Evolutionary conservation across 768 basidiomycete species (phyloP), one percentile per base, ranked within the genome.

Genomic region (Mycena rosella): DNA sequence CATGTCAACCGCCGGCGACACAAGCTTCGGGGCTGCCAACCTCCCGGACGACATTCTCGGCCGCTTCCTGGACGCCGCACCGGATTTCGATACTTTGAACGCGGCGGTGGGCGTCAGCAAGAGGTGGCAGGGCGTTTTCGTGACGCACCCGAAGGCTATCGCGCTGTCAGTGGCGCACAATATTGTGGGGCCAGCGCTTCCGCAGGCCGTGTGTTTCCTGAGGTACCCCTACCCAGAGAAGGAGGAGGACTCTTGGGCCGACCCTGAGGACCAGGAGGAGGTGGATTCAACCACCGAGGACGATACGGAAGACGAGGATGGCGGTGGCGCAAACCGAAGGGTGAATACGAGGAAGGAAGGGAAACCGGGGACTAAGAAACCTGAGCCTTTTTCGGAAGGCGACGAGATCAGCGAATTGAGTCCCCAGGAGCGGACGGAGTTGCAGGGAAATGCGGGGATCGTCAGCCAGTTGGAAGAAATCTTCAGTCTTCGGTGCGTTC

Each of bases 221-320:
- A 49, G 68, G 63, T 70, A 66, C 56, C 69, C 69, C 34, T 70
- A 70, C 22, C 69, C 69, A 0, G 56, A 66, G 44, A 70, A 70
- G 69, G 53, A 38, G 27, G 45, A n/a, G 51, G 67, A 60, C 54
- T 22, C 53, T 11, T 66, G 65, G 69, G 65, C 32, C 17, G n/a
- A 20, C 3, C n/a, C 20, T 20, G 63, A 45, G 6, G 48, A 64
- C 2, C 49, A 53, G 29, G 58, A 60, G n/a, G n/a, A n/a, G n/a
- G n/a, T n/a, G n/a, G n/a, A n/a, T n/a, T n/a, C n/a, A n/a, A n/a
- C n/a, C n/a, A n/a, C n/a, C n/a, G n/a, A n/a, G n/a, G n/a, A n/a
- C n/a, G n/a, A n/a, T n/a, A n/a, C n/a, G n/a, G n/a, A 49, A 2
- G 68, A 60, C 27, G 51, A 34, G 9, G 34, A 53, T n/a, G 40